A percentile compares a stretch with the other conserved stretches of the same genome.
These are phyloP conservation scores for Fusarium verticillioides DNA, from an alignment of 2,329 filamentous ascomycete genomes.

Conservation along the genomic window DNA sequence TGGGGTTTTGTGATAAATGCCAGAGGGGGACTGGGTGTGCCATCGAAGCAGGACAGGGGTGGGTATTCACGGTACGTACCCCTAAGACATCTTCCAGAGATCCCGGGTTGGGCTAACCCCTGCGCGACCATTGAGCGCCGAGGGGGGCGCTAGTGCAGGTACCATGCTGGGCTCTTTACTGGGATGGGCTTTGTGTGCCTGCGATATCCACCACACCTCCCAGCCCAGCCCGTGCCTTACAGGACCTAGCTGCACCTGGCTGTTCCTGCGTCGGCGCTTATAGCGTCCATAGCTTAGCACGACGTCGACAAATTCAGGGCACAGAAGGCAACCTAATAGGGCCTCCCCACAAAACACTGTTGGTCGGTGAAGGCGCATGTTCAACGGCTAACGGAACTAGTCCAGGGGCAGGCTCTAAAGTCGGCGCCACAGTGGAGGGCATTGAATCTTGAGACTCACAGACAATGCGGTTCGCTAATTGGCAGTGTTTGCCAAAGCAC, in stretches of 20 bases:
- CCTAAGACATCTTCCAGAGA: neutral
- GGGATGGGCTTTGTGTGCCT: neutral
- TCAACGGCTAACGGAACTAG: conserved; percentile 29
- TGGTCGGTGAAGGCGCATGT: conserved; percentile 38
- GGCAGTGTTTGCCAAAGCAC: conserved; percentile 19
- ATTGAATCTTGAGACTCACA: conserved; percentile 17
- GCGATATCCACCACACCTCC: conserved; percentile 3
- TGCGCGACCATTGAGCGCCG: conserved; percentile 34
- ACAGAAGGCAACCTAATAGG: neutral
- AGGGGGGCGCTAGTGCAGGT: conserved; percentile 38
- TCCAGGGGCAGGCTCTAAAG: conserved; percentile 12
- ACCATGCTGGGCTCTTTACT: conserved; percentile 25
- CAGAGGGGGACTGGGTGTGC: conserved; percentile 29
- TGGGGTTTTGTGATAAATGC: conserved; percentile 43
- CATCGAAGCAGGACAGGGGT: conserved; percentile 8
- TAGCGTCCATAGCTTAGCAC: neutral
- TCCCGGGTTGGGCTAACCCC: conserved; percentile 24
- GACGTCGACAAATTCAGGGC: neutral
- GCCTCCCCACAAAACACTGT: conserved; percentile 6
- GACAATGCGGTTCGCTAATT: conserved; percentile 24
- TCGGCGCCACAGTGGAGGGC: conserved; percentile 8
- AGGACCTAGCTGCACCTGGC: neutral
- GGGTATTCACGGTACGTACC: conserved; percentile 32
- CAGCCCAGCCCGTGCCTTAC: conserved; percentile 21
- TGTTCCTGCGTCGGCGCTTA: conserved; percentile 37